Base-by-base conservation (phyloP, 306 rosid species). In the Prunus persica region DNA sequence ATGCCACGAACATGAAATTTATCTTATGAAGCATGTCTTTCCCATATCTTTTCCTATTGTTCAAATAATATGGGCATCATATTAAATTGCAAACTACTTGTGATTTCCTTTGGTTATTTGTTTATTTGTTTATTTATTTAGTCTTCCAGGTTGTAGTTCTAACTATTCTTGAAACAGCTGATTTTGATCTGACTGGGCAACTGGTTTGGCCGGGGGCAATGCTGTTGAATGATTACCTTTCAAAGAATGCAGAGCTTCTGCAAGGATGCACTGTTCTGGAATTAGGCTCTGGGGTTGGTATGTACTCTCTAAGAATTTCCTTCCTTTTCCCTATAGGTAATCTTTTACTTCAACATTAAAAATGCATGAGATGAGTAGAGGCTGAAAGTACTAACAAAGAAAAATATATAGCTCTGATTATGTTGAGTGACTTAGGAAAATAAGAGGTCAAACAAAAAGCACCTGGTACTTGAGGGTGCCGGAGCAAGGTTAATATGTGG, bases 141-240 rank as follows among this genome's bases (percentile, higher is more conserved):
- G 5, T n/a, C 52, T 66, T 43, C 30, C 58, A 54, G 13, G 25
- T 71, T 50, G 57, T 16, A 63, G 67, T 80, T 49, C 85, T 89
- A 76, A 79, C 61, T 73, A 52, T 79, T 75, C 64, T 83, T 51
- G 84, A 43, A 81, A 84, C 90, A 91, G 98, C 97, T 79, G 98
- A 93, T 85, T 93, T 90, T 85, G 98, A 93, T 87, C 83, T 91
- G 84, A 93, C 98, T 13, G 98, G 98, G 70, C 97, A 93, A 63
- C 69, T 93, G 88, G 98, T 93, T 8, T 93, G 98, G 98, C 98
- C 98, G 11, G 98, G 98, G 71, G 98, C 98, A 72, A 87, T 90
- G 88, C 80, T 93, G 73, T 30, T 93, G 79, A 93, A 93, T 79
- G 93, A 91, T 81, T 91, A 87, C 85, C 89, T 93, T 61, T 90